Evolutionary conservation across 129 eudicot species (phyloP).

Genomic region (Arctium minus): DNA sequence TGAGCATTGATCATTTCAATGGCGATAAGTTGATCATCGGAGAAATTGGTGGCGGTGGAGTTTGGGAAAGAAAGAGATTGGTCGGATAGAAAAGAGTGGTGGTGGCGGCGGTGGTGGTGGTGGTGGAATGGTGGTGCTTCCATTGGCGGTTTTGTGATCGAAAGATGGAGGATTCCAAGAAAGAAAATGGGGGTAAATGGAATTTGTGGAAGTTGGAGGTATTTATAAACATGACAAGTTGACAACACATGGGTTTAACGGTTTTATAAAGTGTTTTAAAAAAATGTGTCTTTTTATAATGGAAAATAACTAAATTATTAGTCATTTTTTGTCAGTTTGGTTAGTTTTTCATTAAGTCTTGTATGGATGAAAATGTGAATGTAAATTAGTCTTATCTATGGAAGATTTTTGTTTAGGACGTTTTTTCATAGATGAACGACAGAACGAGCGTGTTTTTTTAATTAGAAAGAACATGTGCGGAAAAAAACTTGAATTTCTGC

Average conservation of each 20-base stretch:
- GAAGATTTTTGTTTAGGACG: too few species aligned
- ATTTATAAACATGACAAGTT: constrained; percentile 20
- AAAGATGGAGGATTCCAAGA: constrained; percentile 18
- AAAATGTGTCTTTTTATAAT: neutral
- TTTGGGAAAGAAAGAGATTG: constrained; percentile 22
- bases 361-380: too few species aligned
- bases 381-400: too few species aligned
- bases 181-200: constrained; percentile 5
- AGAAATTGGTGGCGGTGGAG: constrained; percentile 5
- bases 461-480: too few species aligned
- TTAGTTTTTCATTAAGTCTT: too few species aligned
- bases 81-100: constrained; percentile 28
- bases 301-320: too few species aligned
- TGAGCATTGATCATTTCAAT: constrained; percentile 17
- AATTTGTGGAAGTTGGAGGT: constrained; percentile 20
- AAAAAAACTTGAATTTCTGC: too few species aligned
- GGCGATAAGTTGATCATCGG: neutral
- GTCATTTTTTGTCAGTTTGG: too few species aligned
- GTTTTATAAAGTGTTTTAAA: neutral
- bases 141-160: constrained; percentile 32
- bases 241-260: neutral
- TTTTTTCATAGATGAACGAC: too few species aligned
- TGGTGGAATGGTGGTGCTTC: constrained; percentile 37
- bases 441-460: too few species aligned
- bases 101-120: constrained; percentile 6